Percentiles rank a stretch among this genome's conserved stretches.
phyloP scores from a whole-genome alignment of 805 yeast species.

The Debaryomyces maramus region DNA sequence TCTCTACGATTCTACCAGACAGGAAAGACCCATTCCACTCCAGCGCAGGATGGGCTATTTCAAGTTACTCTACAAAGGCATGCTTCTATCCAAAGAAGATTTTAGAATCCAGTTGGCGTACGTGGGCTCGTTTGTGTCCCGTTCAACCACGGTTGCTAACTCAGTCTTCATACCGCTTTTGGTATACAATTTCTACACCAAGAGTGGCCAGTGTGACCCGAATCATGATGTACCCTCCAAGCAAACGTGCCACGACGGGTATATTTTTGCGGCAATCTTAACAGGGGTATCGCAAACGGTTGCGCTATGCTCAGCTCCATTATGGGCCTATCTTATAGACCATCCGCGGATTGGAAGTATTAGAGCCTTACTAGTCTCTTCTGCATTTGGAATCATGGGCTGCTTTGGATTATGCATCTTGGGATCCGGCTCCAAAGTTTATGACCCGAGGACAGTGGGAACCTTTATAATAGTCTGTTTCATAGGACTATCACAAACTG shows the following conservation, averaged over 20 bases:
- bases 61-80: slow-evolving; percentile 47
- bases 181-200: slow-evolving; percentile 56
- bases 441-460: slow-evolving; percentile 35
- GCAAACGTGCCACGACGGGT: slow-evolving; percentile 59
- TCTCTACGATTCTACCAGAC: slow-evolving; percentile 39
- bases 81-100: slow-evolving; percentile 45
- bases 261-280: slow-evolving; percentile 62
- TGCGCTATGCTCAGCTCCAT: slow-evolving; percentile 60
- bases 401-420: slow-evolving; percentile 30
- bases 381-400: slow-evolving; percentile 46
- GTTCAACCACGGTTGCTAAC: slow-evolving; percentile 59
- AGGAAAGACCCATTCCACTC: background rate
- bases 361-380: slow-evolving; percentile 34
- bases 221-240: slow-evolving; percentile 19
- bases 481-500: slow-evolving; percentile 63
- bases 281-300: slow-evolving; percentile 65
- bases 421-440: slow-evolving; percentile 16
- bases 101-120: slow-evolving; percentile 55
- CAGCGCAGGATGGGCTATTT: slow-evolving; percentile 30
- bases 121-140: slow-evolving; percentile 60
- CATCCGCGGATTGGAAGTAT: slow-evolving; percentile 26
- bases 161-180: slow-evolving; percentile 63
- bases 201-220: slow-evolving; percentile 49
- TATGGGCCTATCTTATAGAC: slow-evolving; percentile 63
- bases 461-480: slow-evolving; percentile 42